A percentile compares a stretch with the other conserved stretches of the same genome.
These are phyloP conservation scores for Copromyces sp. DNA, from an alignment of 495 filamentous ascomycete genomes.

Conservation along the genomic window DNA sequence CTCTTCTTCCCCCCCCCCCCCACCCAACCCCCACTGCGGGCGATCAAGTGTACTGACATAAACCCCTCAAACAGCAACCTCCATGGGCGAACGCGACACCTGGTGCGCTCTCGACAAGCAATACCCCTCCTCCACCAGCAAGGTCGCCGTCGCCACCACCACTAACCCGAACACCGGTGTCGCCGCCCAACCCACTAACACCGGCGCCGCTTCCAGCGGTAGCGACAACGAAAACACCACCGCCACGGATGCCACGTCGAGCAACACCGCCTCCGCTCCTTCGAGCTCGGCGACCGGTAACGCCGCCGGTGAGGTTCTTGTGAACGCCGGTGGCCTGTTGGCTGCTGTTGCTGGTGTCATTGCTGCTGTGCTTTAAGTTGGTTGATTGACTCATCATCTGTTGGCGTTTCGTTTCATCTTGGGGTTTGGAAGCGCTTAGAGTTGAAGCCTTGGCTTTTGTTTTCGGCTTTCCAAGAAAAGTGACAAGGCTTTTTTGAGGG, in stretches of 20 bases:
- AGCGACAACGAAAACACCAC: constrained; percentile 3
- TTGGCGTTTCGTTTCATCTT: background rate
- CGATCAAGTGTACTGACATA: too few species aligned
- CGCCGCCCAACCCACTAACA: background rate
- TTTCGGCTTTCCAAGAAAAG: background rate
- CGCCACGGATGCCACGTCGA: constrained; percentile 8
- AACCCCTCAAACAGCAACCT: background rate
- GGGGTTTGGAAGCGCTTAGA: background rate
- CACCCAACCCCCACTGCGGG: background rate
- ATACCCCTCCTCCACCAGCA: constrained; percentile 21
- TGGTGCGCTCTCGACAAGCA: constrained; percentile 32
- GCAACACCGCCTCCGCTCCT: constrained; percentile 10
- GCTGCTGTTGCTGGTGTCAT: constrained; percentile 26
- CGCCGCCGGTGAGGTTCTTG: constrained; percentile 20
- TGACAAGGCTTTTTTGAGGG: background rate
- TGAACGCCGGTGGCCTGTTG: constrained; percentile 22
- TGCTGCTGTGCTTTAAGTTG: constrained; percentile 22
- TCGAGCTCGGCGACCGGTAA: constrained; percentile 15
- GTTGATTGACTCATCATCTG: background rate
- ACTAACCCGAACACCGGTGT: background rate
- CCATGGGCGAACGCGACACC: constrained; percentile 26
- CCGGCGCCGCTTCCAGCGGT: constrained; percentile 3
- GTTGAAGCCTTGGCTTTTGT: background rate
- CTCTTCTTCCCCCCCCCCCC: background rate
- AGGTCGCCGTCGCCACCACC: background rate